These are phyloP conservation scores for Dovyalis caffra DNA, from an alignment of 345 rosid species.

Conservation along the genomic window DNA sequence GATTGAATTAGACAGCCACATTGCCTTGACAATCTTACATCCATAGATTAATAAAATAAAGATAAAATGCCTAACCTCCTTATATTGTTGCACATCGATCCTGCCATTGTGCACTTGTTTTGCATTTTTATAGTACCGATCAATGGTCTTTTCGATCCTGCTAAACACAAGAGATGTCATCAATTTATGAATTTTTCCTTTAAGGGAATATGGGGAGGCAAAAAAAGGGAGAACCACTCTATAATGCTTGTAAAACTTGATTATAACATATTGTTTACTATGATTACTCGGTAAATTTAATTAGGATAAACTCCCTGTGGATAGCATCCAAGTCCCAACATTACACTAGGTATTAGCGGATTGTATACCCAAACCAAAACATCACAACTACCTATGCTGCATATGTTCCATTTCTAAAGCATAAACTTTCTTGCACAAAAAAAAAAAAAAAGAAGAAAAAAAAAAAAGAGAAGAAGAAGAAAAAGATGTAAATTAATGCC, in stretches of 20 bases:
- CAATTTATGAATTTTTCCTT: not conserved
- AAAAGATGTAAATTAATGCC: no score
- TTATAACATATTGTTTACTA: not conserved
- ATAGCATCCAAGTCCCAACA: not conserved
- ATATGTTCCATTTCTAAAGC: no score
- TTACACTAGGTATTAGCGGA: no score
- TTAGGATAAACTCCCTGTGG: not conserved
- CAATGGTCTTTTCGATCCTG: conserved; percentile 46
- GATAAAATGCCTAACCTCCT: conserved; percentile 11
- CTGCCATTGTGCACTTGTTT: conserved; percentile 23
- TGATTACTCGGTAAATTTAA: no score
- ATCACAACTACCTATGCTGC: no score
- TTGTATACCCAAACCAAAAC: no score
- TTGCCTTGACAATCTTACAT: not conserved
- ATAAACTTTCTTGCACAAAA: no score
- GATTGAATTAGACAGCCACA: not conserved
- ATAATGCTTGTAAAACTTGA: not conserved
- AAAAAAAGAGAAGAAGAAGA: no score
- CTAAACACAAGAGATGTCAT: not conserved
- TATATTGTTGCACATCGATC: conserved; percentile 21
- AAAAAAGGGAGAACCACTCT: not conserved
- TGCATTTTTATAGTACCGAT: conserved; percentile 37
- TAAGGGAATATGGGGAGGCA: not conserved
- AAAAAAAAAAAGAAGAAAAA: no score
- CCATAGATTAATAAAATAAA: not conserved